Conservation (phyloP, 129 eudicot genomes). For the Lonicera japonica region DNA sequence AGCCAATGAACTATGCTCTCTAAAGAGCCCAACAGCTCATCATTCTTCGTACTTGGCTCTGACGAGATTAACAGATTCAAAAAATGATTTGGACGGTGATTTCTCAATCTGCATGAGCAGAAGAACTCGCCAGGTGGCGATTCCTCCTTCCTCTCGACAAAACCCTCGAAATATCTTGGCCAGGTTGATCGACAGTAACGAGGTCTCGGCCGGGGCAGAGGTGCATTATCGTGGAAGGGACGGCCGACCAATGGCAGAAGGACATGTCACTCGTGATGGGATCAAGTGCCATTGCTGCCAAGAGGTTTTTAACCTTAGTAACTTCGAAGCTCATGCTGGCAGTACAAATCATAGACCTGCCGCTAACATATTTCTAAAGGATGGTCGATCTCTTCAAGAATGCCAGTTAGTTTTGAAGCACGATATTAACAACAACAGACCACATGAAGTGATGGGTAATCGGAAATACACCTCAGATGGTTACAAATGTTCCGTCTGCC, state of each 20-base stretch:
- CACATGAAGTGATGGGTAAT: too few species aligned
- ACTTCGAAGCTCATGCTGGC: slow-evolving; percentile 80
- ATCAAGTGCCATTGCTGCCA: slow-evolving; percentile 22
- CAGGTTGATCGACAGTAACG: slow-evolving; percentile 4
- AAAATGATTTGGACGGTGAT: too few species aligned
- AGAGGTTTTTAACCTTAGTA: slow-evolving; percentile 13
- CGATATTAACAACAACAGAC: too few species aligned
- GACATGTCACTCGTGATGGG: slow-evolving; percentile 23
- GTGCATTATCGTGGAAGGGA: slow-evolving; percentile 12
- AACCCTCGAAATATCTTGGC: background rate
- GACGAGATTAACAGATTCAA: too few species aligned
- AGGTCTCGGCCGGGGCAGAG: slow-evolving; percentile 2
- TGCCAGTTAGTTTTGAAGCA: slow-evolving; percentile 31
- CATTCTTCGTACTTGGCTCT: too few species aligned
- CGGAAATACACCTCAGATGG: slow-evolving; percentile 16
- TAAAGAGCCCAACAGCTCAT: too few species aligned
- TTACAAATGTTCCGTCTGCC: slow-evolving; percentile 55
- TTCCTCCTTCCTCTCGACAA: background rate
- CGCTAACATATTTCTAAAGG: slow-evolving; percentile 53
- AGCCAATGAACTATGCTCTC: too few species aligned
- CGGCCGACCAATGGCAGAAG: slow-evolving; percentile 11
- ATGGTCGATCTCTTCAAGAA: slow-evolving; percentile 59
- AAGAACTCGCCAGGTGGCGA: too few species aligned
- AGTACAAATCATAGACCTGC: slow-evolving; percentile 62
- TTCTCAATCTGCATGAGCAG: too few species aligned